A percentile compares a stretch with the other conserved stretches of the same genome.
phyloP scores from a whole-genome alignment of 2,329 filamentous ascomycete genomes.

The Tolypocladium nubicola region DNA sequence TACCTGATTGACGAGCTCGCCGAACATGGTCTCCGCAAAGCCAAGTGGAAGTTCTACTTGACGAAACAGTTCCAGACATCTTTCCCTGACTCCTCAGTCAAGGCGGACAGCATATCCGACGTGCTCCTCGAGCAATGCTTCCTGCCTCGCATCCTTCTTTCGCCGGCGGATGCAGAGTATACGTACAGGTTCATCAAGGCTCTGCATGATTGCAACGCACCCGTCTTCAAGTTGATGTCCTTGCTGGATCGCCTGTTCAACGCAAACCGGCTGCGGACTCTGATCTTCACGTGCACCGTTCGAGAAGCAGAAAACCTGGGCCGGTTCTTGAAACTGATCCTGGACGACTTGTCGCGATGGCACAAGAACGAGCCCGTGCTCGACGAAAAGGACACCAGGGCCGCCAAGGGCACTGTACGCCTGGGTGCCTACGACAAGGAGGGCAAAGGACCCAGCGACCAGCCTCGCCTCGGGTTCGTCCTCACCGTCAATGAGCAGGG shows the following conservation, averaged over 20 bases:
- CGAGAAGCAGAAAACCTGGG: conserved; percentile 91
- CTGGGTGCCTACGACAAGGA: conserved; percentile 77
- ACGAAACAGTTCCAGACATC: conserved; percentile 67
- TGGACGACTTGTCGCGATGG: conserved; percentile 76
- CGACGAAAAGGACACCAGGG: conserved; percentile 20
- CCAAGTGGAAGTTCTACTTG: conserved; percentile 57
- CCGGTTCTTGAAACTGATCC: conserved; percentile 72
- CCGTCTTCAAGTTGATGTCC: conserved; percentile 77
- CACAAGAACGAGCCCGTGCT: conserved; percentile 60
- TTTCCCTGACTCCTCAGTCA: conserved; percentile 59
- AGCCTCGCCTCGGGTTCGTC: conserved; percentile 65
- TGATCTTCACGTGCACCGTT: conserved; percentile 84
- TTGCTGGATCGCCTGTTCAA: conserved; percentile 78
- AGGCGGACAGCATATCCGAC: conserved; percentile 59
- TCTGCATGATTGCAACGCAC: conserved; percentile 72
- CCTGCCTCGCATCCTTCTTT: conserved; percentile 76
- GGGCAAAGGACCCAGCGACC: conserved; percentile 41
- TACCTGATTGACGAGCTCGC: conserved; percentile 64
- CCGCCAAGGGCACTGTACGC: conserved; percentile 36
- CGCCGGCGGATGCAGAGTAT: conserved; percentile 80
- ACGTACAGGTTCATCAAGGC: conserved; percentile 78
- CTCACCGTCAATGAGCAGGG: conserved; percentile 56
- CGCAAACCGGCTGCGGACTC: conserved; percentile 65
- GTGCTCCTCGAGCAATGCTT: conserved; percentile 82
- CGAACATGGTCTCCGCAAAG: conserved; percentile 55